Evolutionary conservation across 495 filamentous ascomycete species (phyloP).

Genomic region (Evernia prunastri): DNA sequence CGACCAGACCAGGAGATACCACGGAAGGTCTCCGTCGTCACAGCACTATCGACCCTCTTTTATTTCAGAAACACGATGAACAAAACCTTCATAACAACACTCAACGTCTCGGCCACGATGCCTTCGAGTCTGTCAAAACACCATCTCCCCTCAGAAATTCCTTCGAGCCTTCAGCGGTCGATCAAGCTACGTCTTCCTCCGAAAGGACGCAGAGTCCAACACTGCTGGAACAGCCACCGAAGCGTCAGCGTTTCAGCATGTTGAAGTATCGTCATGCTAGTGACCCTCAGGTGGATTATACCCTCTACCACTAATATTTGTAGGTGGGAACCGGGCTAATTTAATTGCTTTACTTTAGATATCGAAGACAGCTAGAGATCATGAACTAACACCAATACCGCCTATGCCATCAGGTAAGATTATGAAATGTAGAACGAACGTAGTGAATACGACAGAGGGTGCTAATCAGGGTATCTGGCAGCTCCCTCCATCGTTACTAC

Average conservation of each 20-base stretch:
- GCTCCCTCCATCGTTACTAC: slow-evolving; percentile 92
- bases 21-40: slow-evolving; percentile 31
- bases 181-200: slow-evolving; percentile 8
- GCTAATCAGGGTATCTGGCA: slow-evolving; percentile 29
- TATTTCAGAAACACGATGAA: slow-evolving; percentile 23
- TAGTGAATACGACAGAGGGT: neutral
- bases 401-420: slow-evolving; percentile 66
- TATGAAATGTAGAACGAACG: neutral
- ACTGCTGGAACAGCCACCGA: slow-evolving; percentile 14
- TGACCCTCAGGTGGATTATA: slow-evolving; percentile 64
- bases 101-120: slow-evolving; percentile 10
- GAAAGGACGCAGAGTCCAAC: slow-evolving; percentile 13
- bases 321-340: neutral
- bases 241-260: slow-evolving; percentile 74
- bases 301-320: neutral
- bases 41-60: slow-evolving; percentile 34
- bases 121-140: slow-evolving; percentile 7
- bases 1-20: slow-evolving; percentile 29
- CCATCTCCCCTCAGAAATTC: slow-evolving; percentile 21
- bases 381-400: slow-evolving; percentile 55
- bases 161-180: slow-evolving; percentile 13
- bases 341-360: neutral
- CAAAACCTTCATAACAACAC: slow-evolving; percentile 13
- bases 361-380: slow-evolving; percentile 67
- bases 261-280: slow-evolving; percentile 89